Conservation (phyloP, 164 flowering plant genomes). For the Protea cynaroides region DNA sequence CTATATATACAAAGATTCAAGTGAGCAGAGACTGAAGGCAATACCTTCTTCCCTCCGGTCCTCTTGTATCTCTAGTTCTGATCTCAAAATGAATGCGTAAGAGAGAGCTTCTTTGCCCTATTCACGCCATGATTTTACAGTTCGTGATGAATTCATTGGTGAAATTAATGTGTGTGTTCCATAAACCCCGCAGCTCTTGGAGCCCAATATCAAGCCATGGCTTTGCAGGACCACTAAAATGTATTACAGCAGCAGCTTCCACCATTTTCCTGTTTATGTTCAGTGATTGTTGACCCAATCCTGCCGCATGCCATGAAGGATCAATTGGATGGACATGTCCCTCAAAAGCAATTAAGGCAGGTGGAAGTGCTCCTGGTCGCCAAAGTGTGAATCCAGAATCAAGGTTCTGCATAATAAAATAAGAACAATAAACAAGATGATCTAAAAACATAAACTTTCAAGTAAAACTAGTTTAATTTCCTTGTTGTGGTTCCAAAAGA, state of each 20-base stretch:
- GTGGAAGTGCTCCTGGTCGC: conserved; percentile 60
- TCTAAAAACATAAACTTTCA: not conserved
- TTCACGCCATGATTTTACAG: conserved; percentile 39
- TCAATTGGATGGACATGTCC: conserved; percentile 54
- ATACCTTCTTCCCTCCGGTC: conserved; percentile 47
- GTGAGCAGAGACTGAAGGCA: conserved; percentile 51
- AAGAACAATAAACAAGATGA: not conserved
- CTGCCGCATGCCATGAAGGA: conserved; percentile 52
- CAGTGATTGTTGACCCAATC: conserved; percentile 38
- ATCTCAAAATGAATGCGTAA: conserved; percentile 11
- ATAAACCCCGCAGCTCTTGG: conserved; percentile 38
- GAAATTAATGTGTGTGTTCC: conserved; percentile 44
- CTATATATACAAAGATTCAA: conserved; percentile 6
- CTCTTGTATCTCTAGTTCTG: conserved; percentile 7
- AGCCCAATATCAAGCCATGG: conserved; percentile 66
- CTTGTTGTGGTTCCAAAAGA: not conserved
- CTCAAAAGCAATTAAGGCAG: conserved; percentile 58
- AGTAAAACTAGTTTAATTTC: not conserved
- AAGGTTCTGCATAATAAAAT: conserved; percentile 35
- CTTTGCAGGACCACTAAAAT: conserved; percentile 69
- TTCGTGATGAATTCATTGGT: conserved; percentile 42
- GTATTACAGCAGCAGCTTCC: conserved; percentile 51
- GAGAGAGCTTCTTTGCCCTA: conserved; percentile 17
- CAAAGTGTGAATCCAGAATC: conserved; percentile 48
- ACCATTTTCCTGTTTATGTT: conserved; percentile 16